Evolutionary conservation across 495 filamentous ascomycete genomes (phyloP), one percentile per base, ranked within the genome.

Genomic region (Trichoderma asperelloides): DNA sequence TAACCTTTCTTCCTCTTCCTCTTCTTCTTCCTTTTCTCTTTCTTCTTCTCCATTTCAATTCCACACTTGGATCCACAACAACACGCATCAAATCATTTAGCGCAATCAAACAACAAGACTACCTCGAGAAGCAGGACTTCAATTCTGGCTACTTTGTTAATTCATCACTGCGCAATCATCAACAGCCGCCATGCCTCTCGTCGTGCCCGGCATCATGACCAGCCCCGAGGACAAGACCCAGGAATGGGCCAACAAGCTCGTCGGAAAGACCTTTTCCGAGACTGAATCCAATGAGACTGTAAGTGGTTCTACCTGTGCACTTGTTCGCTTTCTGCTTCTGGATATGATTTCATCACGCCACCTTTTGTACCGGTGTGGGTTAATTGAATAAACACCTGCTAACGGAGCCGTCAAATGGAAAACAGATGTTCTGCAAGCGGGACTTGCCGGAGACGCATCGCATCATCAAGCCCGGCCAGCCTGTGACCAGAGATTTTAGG

Each of bases 241-340:
- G 47, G 84, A 88, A 68, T 94, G 91, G 91, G 77, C 77, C 51
- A 85, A 81, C 75, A 91, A 91, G 82, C 80, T 94, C 18, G 85
- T 88, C 64, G 90, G 91, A 68, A 93, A 93, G 86, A 91, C 85
- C 6, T 69, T 82, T 6, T 72, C 70, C 18, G 81, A 83, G 0
- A 69, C 73, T 33, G 60, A 71, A n/a, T 75, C 78, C 3, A 74
- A 70, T 57, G 81, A 81, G 69, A 82, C 78, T 25, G 81, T 81
- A 68, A 28, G 79, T 71, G 1, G 7, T 21, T 9, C 16, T 49
- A n/a, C n/a, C 13, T 18, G 7, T 16, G 11, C 18, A 8, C 13
- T 15, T 18, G 3, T 39, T 33, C 13, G 12, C 13, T 18, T 47
- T 16, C 43, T 47, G 6, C 40, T 41, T 41, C 13, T 41, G 6